A percentile compares a stretch with the other conserved stretches of the same genome.
phyloP scores from a whole-genome alignment of 208 protist species.

The Kentomonas sorsogonicus region DNA sequence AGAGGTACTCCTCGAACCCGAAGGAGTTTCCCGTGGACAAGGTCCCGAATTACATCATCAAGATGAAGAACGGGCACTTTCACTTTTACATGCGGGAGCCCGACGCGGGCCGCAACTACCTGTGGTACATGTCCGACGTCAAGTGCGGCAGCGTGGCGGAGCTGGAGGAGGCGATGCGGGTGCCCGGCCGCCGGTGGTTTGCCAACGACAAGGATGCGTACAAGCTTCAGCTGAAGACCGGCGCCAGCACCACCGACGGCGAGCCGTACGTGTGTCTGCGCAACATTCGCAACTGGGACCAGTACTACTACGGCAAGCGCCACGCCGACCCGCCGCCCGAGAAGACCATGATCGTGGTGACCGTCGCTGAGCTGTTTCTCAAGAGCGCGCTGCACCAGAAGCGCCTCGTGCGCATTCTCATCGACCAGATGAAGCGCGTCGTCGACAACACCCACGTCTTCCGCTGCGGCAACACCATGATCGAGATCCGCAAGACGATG shows the following conservation, averaged over 20 bases:
- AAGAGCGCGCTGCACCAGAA: conserved; percentile 76
- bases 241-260: conserved; percentile 42
- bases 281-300: conserved; percentile 22
- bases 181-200: conserved; percentile 64
- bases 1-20: conserved; percentile 38
- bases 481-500: conserved; percentile 51
- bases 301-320: conserved; percentile 61
- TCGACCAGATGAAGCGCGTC: conserved; percentile 55
- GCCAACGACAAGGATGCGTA: conserved; percentile 51
- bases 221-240: conserved; percentile 44
- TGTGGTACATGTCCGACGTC: conserved; percentile 72
- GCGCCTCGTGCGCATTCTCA: conserved; percentile 50
- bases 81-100: conserved; percentile 54
- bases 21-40: conserved; percentile 36
- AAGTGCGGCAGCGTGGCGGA: conserved; percentile 25
- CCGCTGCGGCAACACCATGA: conserved; percentile 63
- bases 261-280: conserved; percentile 69
- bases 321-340: conserved; percentile 48
- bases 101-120: conserved; percentile 36
- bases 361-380: conserved; percentile 71
- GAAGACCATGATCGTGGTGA: conserved; percentile 51
- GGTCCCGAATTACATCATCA: conserved; percentile 53
- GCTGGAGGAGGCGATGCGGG: conserved; percentile 51
- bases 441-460: conserved; percentile 59
- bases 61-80: conserved; percentile 61